Evolutionary conservation across 1,284 basidiomycete genomes (phyloP).

Genomic region (Cryptococcus hybrid): DNA sequence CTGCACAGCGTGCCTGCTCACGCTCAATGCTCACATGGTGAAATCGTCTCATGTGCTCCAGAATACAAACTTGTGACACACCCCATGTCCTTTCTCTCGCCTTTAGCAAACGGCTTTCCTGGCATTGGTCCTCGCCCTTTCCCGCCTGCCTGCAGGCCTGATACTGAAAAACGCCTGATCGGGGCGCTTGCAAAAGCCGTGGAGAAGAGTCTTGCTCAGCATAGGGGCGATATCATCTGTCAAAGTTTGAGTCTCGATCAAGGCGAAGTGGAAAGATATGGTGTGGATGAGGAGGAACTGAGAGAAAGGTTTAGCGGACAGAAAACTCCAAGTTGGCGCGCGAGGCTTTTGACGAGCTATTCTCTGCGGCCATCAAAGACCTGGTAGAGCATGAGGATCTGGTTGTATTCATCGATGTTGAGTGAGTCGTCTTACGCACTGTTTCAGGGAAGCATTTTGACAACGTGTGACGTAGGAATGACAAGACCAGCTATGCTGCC

Average conservation of each 20-base stretch:
- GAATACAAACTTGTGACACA: slow-evolving; percentile 62
- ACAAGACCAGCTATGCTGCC: slow-evolving; percentile 68
- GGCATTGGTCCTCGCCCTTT: slow-evolving; percentile 73
- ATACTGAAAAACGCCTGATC: slow-evolving; percentile 77
- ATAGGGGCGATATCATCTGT: slow-evolving; percentile 70
- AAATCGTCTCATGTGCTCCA: slow-evolving; percentile 65
- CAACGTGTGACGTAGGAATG: no score
- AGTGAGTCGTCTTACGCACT: slow-evolving; percentile 56
- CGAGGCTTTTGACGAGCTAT: slow-evolving; percentile 44
- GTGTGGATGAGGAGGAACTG: slow-evolving; percentile 59
- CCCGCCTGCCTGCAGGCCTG: slow-evolving; percentile 75
- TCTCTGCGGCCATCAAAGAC: slow-evolving; percentile 71
- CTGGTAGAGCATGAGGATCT: slow-evolving; percentile 76
- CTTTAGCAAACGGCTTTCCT: slow-evolving; percentile 67
- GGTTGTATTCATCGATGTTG: slow-evolving; percentile 65
- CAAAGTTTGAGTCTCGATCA: slow-evolving; percentile 57
- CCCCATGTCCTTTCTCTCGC: slow-evolving; percentile 30
- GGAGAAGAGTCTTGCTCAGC: slow-evolving; percentile 64
- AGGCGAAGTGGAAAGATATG: slow-evolving; percentile 73
- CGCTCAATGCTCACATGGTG: slow-evolving; percentile 64
- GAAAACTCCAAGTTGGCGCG: slow-evolving; percentile 22
- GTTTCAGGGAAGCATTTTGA: not conserved
- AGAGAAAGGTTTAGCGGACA: slow-evolving; percentile 36
- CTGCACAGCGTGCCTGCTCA: slow-evolving; percentile 66
- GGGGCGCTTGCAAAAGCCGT: slow-evolving; percentile 72